Evolutionary conservation across 768 basidiomycete species (phyloP), one percentile per base, ranked within the genome.

Genomic region (Tricholoma sp.): DNA sequence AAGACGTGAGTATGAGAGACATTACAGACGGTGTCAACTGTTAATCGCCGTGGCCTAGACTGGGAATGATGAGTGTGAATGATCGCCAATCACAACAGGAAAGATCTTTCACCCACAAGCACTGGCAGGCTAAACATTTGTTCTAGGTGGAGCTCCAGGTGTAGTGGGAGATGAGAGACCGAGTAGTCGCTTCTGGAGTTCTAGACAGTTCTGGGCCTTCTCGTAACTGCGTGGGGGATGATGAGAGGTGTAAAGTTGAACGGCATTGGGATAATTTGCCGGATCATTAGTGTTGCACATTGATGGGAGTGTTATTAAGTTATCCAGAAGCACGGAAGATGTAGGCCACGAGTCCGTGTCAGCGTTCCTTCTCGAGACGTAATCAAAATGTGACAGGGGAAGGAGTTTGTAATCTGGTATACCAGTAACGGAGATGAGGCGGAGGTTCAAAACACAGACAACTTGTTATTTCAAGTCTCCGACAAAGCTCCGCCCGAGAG

Each of bases 351-450:
- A 19, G 19, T 7, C 41, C 6, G 41, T 9, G 8, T 16, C 41
- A 18, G 18, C 41, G 18, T 18, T 9, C 41, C 9, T 43, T 43
- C 21, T 77, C 85, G 51, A 49, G 81, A 14, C 22, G 45, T 14
- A 24, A 22, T 46, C 12, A 46, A n/a, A 41, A 41, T 1, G 7
- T 41, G 39, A 41, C 14, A 12, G 18, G 8, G 31, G 31, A 32
- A 32, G 31, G 8, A n/a, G n/a, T n/a, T n/a, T n/a, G n/a, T n/a
- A n/a, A n/a, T n/a, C n/a, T n/a, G n/a, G n/a, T n/a, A n/a, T n/a
- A n/a, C n/a, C n/a, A n/a, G n/a, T n/a, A n/a, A n/a, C n/a, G n/a
- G n/a, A n/a, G n/a, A n/a, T n/a, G n/a, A n/a, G n/a, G n/a, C n/a
- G n/a, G n/a, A n/a, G n/a, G n/a, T n/a, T n/a, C n/a, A n/a, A n/a